Evolutionary conservation across 768 basidiomycete species (phyloP), one percentile per base, ranked within the genome.

Genomic region (Plicaturopsis crispa): DNA sequence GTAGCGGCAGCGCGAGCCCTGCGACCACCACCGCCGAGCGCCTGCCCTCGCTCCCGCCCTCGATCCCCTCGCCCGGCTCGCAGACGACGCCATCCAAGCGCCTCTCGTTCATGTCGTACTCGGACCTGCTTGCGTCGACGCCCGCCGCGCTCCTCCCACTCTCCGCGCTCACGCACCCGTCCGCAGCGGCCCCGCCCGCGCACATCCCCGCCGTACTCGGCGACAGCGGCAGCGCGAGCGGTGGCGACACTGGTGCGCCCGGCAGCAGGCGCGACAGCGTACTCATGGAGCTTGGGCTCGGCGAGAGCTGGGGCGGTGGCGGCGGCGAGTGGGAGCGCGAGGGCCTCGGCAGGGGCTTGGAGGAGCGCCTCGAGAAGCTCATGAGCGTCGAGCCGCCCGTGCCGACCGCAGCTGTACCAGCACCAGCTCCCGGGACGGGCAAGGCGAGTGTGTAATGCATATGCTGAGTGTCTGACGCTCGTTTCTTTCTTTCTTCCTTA

Each of bases 321-420:
- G 85, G 86, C 6, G 86, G 88, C 0, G 90, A 92, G 59, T 93
- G 87, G 88, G 84, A 87, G 46, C 63, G 88, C 2, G 84, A 88
- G 48, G 89, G 89, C 0, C 55, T 93, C 18, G 89, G 90, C 0
- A 73, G 63, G 42, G 89, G 90, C 0, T 57, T 93, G 35, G 90
- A 86, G 58, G 89, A 91, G 63, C 63, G 89, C 40, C 55, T 93
- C 38, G 89, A 91, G 50, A 69, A 65, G 21, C 52, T 76, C 46
- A 67, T 69, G 62, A n/a, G n/a, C n/a, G n/a, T n/a, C n/a, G n/a
- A n/a, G n/a, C n/a, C n/a, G n/a, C n/a, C n/a, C n/a, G n/a, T n/a
- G n/a, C n/a, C n/a, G n/a, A n/a, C n/a, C n/a, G n/a, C n/a, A n/a
- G n/a, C n/a, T n/a, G n/a, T n/a, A n/a, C n/a, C n/a, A n/a, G n/a